Evolutionary conservation across 768 basidiomycete genomes (phyloP).

Genomic region (Russula compacta): DNA sequence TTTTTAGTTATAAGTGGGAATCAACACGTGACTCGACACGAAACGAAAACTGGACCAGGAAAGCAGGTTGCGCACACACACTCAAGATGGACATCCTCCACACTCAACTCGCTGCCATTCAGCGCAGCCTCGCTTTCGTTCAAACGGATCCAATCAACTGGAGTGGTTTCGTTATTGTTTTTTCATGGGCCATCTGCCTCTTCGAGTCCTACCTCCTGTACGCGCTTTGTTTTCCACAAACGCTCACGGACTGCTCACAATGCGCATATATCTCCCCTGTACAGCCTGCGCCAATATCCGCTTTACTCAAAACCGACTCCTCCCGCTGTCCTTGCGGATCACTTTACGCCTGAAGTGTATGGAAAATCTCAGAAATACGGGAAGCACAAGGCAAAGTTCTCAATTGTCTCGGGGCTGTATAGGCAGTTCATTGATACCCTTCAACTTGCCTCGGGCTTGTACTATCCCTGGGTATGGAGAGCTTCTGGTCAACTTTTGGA

Average conservation of each 20-base stretch:
- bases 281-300: slow-evolving; percentile 71
- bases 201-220: slow-evolving; percentile 87
- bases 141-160: slow-evolving; percentile 66
- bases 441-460: slow-evolving; percentile 57
- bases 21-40: not conserved
- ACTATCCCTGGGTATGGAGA: slow-evolving; percentile 79
- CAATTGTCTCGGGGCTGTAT: slow-evolving; percentile 62
- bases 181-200: slow-evolving; percentile 68
- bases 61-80: not conserved
- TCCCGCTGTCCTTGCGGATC: slow-evolving; percentile 55
- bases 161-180: slow-evolving; percentile 70
- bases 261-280: no score
- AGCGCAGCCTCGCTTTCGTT: slow-evolving; percentile 62
- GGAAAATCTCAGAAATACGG: slow-evolving; percentile 89
- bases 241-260: not conserved
- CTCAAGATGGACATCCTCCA: slow-evolving; percentile 15
- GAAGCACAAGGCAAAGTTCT: slow-evolving; percentile 80
- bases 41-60: not conserved
- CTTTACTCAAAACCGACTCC: slow-evolving; percentile 70
- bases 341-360: slow-evolving; percentile 65
- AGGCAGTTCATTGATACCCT: slow-evolving; percentile 62
- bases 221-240: slow-evolving; percentile 26
- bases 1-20: not conserved
- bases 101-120: slow-evolving; percentile 30
- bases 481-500: slow-evolving; percentile 45